Base-by-base conservation (phyloP, 2,329 filamentous ascomycete genomes). In the Aspergillus tubingensis region DNA sequence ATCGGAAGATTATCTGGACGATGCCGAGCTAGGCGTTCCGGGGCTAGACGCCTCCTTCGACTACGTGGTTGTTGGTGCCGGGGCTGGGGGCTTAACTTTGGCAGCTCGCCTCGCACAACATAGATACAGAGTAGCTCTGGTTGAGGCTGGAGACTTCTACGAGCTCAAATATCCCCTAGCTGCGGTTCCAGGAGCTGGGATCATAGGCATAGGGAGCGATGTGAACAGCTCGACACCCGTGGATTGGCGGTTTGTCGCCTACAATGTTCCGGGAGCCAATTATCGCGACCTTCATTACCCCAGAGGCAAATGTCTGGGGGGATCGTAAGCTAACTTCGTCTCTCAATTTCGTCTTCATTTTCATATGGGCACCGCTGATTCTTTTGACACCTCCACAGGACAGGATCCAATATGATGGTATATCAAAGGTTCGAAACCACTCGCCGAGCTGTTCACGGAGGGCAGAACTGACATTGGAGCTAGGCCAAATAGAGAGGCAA, bases 51-150 rank as follows among this genome's bases (percentile, higher is more conserved):
- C 65, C 5, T 57, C 58, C 6, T 74, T 68, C 25, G 72, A 74
- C 60, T 74, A 73, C 53, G 61, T 76, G 13, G 68, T 77, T 13
- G 65, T 76, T 5, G 74, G 74, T 11, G 73, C 73, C 8, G 75
- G 74, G 15, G 86, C 70, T 17, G 72, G 73, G 10, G 74, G 75
- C 0, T 60, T 74, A 30, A 70, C 70, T 3, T 76, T 86, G 21
- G 83, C 83, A 8, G 78, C 79, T 11, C 81, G 84, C 25, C 77
- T 86, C 5, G 81, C 83, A 1, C 80, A 85, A 65, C 80, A 81
- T 7, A 60, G 58, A 0, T 67, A 82, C 32, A 74, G 65, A 8
- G 71, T 80, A 19, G 74, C 79, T 2, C 68, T 77, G 17, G 65
- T 77, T 8, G 74, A 78, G 60, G 75, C 76, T 5, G 76, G 76